phyloP scores from a whole-genome alignment of 768 basidiomycete genomes.

The Mycena crocata region DNA sequence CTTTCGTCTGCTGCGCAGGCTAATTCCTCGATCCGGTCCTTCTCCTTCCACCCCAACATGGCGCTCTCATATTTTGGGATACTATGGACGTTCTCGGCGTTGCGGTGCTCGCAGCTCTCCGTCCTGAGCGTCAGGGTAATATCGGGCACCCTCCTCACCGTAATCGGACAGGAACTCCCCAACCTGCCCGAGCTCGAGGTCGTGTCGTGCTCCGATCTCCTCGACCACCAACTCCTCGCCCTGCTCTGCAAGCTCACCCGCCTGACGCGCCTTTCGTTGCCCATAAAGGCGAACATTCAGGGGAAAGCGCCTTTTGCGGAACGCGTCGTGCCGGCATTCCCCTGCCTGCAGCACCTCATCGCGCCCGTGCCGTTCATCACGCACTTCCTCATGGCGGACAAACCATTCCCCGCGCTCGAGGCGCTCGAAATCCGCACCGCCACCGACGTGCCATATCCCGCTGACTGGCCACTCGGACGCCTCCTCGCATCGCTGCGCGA shows the following conservation, averaged over 20 bases:
- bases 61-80: not conserved
- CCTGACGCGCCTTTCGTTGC: not conserved
- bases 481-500: not conserved
- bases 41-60: not conserved
- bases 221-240: not conserved
- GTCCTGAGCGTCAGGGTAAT: not conserved
- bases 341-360: not conserved
- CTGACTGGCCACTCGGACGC: not conserved
- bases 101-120: conserved; percentile 1
- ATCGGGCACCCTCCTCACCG: not conserved
- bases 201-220: not conserved
- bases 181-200: not conserved
- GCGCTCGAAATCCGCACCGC: conserved; percentile 1
- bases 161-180: not conserved
- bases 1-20: not conserved
- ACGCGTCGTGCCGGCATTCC: not conserved
- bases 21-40: not conserved
- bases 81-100: conserved; percentile 6
- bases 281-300: not conserved
- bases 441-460: not conserved
- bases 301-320: not conserved
- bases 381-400: not conserved
- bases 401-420: not conserved
- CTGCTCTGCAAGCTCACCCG: not conserved
- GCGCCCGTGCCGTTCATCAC: not conserved